Base-by-base conservation (phyloP, 805 yeast genomes). In the Clavispora fructus region DNA sequence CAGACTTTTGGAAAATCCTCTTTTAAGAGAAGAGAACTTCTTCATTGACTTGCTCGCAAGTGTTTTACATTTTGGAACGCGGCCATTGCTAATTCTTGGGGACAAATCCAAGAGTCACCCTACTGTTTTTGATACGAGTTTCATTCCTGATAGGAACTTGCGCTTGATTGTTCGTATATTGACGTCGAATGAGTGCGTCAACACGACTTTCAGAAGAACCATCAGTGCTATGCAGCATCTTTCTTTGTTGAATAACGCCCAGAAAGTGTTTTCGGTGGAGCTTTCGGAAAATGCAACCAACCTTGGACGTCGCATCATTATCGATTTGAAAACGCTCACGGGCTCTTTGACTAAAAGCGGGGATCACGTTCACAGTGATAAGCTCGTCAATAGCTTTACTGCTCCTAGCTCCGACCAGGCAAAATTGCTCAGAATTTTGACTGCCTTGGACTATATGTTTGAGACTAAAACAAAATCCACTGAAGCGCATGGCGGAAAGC, bases 341-440 rank as follows among this genome's bases (percentile, higher is more conserved):
- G 58, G 53, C 1, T 81, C 77, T 29, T 70, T 86, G 30, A 32
- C 42, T 4, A 30, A 42, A 6, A 48, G 62, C 16, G 57, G 59
- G 61, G 66, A 17, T 43, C 55, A 35, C 19, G 69, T 62, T 30
- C 53, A 71, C 4, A 71, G 78, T 26, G 71, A 80, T 27, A 79
- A 77, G 25, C 67, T 81, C 3, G 71, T 90, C 49, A 67, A 78
- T 26, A 80, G 79, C 54, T 87, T 91, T 58, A 86, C 94, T 2
- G 78, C 88, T 0, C 79, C 90, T 1, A 80, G 86, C 37, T 86
- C 96, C 0, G 90, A 86, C 50, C 98, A 94, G 61, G 87, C 97
- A 7, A 90, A 89, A 57, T 65, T 94, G n/a, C 69, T 92, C 45
- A 75, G 96, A 43, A 82, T 89, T 2, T 71, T 91, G 49, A 90